phyloP scores from a whole-genome alignment of 139 green algal species.

The Micractinium sp. region DNA sequence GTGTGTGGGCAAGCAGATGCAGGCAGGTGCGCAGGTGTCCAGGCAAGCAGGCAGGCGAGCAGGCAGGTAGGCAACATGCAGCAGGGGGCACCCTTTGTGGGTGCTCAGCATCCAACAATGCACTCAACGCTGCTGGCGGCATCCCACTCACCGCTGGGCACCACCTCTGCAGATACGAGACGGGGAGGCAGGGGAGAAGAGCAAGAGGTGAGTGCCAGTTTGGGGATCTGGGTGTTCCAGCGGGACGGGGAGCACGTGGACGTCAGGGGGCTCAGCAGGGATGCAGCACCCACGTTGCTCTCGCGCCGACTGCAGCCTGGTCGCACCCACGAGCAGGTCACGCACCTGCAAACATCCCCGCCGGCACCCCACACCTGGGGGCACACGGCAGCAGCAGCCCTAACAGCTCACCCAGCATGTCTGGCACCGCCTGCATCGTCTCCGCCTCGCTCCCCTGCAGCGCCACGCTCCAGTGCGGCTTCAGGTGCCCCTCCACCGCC shows the following conservation, averaged over 20 bases:
- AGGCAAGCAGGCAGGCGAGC: not conserved
- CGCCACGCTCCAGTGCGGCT: slow-evolving; percentile 63
- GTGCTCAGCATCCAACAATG: not conserved
- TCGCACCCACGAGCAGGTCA: not conserved
- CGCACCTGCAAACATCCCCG: too few relatives aligned
- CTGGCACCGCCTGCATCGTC: slow-evolving; percentile 84
- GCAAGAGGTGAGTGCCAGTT: not conserved
- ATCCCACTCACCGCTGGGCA: slow-evolving; percentile 65
- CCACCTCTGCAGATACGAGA: slow-evolving; percentile 67
- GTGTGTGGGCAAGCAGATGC: not conserved
- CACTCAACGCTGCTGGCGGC: too few relatives aligned
- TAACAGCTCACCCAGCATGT: slow-evolving; percentile 86
- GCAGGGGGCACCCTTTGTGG: not conserved
- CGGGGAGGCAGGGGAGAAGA: not conserved
- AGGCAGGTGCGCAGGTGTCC: not conserved
- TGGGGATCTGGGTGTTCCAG: too few relatives aligned
- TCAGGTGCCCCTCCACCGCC: slow-evolving; percentile 53
- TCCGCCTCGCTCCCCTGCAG: slow-evolving; percentile 47
- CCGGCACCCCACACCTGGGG: too few relatives aligned
- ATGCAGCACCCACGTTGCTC: too few relatives aligned
- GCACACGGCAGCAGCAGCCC: too few relatives aligned
- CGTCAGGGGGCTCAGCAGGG: too few relatives aligned
- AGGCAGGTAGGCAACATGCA: not conserved
- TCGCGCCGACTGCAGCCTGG: not conserved
- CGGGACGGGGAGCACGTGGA: too few relatives aligned